Percentiles rank a stretch among this genome's conserved stretches.
Evolutionary conservation across 2,329 filamentous ascomycete species (phyloP).

Genomic region (Metarhizium brunneum): DNA sequence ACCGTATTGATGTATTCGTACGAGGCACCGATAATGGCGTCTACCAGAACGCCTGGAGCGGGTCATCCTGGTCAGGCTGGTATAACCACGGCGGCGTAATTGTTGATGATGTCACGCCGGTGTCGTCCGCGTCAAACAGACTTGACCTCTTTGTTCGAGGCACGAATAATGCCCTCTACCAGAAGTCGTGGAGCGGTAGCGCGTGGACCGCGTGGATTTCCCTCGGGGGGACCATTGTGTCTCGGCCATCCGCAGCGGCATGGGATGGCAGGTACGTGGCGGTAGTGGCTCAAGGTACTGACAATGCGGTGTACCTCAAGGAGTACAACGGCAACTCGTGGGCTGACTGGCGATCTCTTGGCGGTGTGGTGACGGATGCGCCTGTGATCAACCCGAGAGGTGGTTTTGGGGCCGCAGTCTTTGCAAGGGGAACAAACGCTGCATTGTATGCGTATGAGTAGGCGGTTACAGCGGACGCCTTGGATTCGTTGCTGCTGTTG

Average conservation of each 20-base stretch:
- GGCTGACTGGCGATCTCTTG: constrained; percentile 4
- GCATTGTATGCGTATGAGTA: constrained; percentile 4
- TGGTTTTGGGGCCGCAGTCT: not conserved
- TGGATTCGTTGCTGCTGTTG: too few relatives aligned
- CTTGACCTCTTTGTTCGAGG: constrained; percentile 18
- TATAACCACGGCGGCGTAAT: constrained; percentile 6
- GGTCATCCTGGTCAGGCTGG: constrained; percentile 1
- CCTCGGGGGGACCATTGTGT: constrained; percentile 9
- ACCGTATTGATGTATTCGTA: constrained; percentile 16
- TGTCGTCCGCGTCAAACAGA: constrained; percentile 15
- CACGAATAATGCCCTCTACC: constrained; percentile 11
- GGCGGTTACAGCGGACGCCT: not conserved
- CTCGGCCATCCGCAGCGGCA: constrained; percentile 3
- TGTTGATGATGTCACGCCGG: constrained; percentile 15
- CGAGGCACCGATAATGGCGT: constrained; percentile 3
- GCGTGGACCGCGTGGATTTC: constrained; percentile 9
- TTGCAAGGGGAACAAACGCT: constrained; percentile 3
- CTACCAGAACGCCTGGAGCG: constrained; percentile 7
- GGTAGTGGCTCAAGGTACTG: constrained; percentile 2
- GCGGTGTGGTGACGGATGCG: constrained; percentile 3
- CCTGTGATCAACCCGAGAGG: constrained; percentile 4
- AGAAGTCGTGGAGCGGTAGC: constrained; percentile 4
- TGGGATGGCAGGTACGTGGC: not conserved
- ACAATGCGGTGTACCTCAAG: constrained; percentile 2
- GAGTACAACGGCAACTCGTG: constrained; percentile 2